phyloP scores from a whole-genome alignment of 768 basidiomycete species.

The Tephrocybe sp. region DNA sequence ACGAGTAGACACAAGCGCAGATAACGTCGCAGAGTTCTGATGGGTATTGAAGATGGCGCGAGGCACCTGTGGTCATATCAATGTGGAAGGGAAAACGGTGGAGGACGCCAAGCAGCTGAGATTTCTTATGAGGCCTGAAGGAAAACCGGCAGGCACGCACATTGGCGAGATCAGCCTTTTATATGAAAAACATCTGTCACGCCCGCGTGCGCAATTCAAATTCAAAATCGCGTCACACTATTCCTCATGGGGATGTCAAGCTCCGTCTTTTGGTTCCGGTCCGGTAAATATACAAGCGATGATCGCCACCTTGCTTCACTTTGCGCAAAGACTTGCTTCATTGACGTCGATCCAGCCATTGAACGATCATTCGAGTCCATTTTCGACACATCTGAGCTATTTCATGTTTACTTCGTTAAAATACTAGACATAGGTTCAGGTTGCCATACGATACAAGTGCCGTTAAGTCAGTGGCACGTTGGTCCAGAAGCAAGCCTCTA shows the following conservation, averaged over 20 bases:
- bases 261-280: slow-evolving; percentile 7
- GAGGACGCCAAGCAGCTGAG: background rate
- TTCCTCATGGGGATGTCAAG: slow-evolving; percentile 11
- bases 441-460: too few species aligned
- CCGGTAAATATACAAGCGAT: background rate
- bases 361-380: too few species aligned
- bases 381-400: too few species aligned
- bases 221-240: slow-evolving; percentile 6
- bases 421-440: too few species aligned
- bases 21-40: slow-evolving; percentile 71
- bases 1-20: slow-evolving; percentile 67
- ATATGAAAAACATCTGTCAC: slow-evolving; percentile 7
- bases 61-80: slow-evolving; percentile 28
- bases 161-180: slow-evolving; percentile 8
- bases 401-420: too few species aligned
- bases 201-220: slow-evolving; percentile 11
- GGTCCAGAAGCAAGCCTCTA: too few species aligned
- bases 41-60: slow-evolving; percentile 47
- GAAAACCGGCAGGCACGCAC: background rate
- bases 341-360: too few species aligned
- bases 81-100: background rate
- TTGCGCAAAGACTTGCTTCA: too few species aligned
- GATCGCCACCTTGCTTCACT: background rate
- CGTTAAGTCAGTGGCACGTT: too few species aligned
- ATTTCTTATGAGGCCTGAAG: slow-evolving; percentile 5